Percentiles rank a stretch among this genome's conserved stretches.
Conservation (phyloP, 2,329 filamentous ascomycete species). For the Beauveria varroae region DNA sequence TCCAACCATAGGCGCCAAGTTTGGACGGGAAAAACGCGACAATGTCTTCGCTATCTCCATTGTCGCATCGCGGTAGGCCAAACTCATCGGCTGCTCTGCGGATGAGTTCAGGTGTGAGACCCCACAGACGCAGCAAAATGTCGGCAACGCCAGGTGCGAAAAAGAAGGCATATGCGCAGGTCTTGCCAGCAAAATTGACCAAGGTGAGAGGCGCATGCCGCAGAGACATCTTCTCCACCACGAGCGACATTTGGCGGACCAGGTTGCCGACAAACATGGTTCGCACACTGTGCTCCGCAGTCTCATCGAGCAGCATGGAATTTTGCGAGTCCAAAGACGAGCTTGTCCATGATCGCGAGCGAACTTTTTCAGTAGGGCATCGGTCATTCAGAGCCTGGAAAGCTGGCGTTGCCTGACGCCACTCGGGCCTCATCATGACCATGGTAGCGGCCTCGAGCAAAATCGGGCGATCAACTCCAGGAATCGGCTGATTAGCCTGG, state of each 20-base stretch:
- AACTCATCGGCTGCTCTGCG: slow-evolving; percentile 65
- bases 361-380: slow-evolving; percentile 37
- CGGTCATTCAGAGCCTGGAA: slow-evolving; percentile 57
- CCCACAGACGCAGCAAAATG: slow-evolving; percentile 76
- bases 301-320: slow-evolving; percentile 46
- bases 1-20: slow-evolving; percentile 52
- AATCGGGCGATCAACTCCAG: slow-evolving; percentile 74
- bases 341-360: slow-evolving; percentile 38
- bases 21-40: slow-evolving; percentile 61
- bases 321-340: slow-evolving; percentile 60
- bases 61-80: slow-evolving; percentile 49
- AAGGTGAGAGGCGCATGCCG: slow-evolving; percentile 58
- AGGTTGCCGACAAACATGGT: slow-evolving; percentile 82
- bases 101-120: slow-evolving; percentile 58
- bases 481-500: slow-evolving; percentile 58
- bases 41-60: slow-evolving; percentile 55
- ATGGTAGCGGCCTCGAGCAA: slow-evolving; percentile 71
- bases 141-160: slow-evolving; percentile 84
- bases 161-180: slow-evolving; percentile 87
- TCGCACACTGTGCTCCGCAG: slow-evolving; percentile 79
- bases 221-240: slow-evolving; percentile 82
- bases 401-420: slow-evolving; percentile 65
- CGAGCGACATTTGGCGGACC: slow-evolving; percentile 73
- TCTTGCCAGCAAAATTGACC: slow-evolving; percentile 83
- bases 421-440: slow-evolving; percentile 85